Evolutionary conservation across 768 basidiomycete genomes (phyloP).

Genomic region (Suillus subalutaceus): DNA sequence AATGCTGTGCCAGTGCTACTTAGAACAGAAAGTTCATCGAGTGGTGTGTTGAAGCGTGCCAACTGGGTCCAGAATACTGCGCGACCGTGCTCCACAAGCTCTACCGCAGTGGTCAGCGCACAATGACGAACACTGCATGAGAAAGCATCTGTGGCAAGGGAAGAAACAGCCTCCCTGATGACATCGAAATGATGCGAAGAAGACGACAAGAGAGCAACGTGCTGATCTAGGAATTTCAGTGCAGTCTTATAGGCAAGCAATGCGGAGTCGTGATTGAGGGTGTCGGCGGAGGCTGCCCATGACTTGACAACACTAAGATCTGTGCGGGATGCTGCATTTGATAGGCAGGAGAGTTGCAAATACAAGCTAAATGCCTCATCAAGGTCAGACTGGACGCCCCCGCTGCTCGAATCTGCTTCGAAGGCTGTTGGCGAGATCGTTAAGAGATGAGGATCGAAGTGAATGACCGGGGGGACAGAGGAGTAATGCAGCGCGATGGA

Average conservation of each 20-base stretch:
- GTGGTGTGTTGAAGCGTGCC: constrained; percentile 26
- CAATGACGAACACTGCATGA: neutral
- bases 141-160: neutral
- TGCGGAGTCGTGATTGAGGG: neutral
- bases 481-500: too few relatives aligned
- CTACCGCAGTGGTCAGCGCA: neutral
- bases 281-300: neutral
- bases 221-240: neutral
- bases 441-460: too few relatives aligned
- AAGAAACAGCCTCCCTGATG: neutral
- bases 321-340: neutral
- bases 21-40: constrained; percentile 16
- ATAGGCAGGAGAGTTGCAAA: neutral
- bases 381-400: neutral
- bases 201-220: neutral
- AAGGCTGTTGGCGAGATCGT: too few relatives aligned
- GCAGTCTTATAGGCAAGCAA: neutral
- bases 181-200: neutral
- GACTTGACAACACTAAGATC: neutral
- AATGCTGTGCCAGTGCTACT: neutral
- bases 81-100: constrained; percentile 25
- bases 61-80: constrained; percentile 33
- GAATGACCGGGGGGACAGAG: too few relatives aligned
- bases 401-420: too few relatives aligned
- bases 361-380: neutral